Conservation (phyloP, 176 grass and related monocot species). For the Juncus inflexus region DNA sequence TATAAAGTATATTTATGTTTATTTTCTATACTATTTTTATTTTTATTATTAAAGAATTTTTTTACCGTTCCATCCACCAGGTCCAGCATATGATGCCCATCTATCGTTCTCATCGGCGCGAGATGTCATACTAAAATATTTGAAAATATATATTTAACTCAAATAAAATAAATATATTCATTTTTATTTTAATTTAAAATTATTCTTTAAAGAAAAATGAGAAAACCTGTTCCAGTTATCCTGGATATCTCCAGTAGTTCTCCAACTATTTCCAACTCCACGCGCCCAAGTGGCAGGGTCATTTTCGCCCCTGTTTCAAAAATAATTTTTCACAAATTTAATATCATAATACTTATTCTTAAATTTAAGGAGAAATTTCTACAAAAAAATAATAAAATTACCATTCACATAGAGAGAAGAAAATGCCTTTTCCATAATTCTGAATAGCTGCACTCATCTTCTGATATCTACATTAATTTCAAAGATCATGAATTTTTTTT, state of each 20-base stretch:
- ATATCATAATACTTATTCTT: neutral
- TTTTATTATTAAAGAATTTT: neutral
- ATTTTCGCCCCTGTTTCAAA: constrained; percentile 48
- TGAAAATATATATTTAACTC: neutral
- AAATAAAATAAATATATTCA: neutral
- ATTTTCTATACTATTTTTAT: neutral
- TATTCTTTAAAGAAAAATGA: constrained; percentile 10
- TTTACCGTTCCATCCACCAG: constrained; percentile 90
- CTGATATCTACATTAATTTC: constrained; percentile 46
- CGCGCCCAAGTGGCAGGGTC: constrained; percentile 90
- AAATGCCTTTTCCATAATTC: constrained; percentile 62
- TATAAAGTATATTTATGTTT: neutral
- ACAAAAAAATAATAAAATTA: constrained; percentile 23
- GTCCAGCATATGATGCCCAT: constrained; percentile 85
- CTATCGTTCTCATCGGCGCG: constrained; percentile 82
- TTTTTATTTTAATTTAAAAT: neutral
- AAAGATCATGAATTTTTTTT: too few relatives aligned
- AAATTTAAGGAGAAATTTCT: neutral
- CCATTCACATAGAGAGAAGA: constrained; percentile 97
- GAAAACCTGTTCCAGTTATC: constrained; percentile 79
- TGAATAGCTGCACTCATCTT: constrained; percentile 78
- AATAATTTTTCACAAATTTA: constrained; percentile 9
- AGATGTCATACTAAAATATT: constrained; percentile 65
- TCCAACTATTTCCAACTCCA: constrained; percentile 83
- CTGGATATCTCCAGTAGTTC: constrained; percentile 79